Conservation (phyloP, 129 eudicot genomes). For the Flaveria linearis region DNA sequence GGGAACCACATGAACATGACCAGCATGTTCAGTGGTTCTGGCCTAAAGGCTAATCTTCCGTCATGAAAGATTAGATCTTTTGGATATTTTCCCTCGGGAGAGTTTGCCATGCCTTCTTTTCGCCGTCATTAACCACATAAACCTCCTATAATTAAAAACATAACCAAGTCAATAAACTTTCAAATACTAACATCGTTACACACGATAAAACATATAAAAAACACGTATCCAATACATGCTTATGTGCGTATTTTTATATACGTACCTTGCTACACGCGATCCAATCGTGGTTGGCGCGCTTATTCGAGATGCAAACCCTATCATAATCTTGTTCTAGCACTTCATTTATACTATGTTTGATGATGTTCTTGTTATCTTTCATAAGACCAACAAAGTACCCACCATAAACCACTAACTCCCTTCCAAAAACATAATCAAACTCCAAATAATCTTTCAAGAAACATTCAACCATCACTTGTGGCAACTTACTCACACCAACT, state of each 20-base stretch:
- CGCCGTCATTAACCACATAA: constrained; percentile 46
- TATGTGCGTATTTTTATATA: not conserved
- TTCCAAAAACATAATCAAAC: constrained; percentile 60
- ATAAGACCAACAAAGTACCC: constrained; percentile 61
- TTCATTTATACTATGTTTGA: constrained; percentile 16
- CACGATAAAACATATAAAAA: not conserved
- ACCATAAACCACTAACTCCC: constrained; percentile 47
- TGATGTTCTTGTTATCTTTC: constrained; percentile 41
- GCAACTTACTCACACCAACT: constrained; percentile 65
- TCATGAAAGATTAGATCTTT: constrained; percentile 69
- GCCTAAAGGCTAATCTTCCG: constrained; percentile 70
- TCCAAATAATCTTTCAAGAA: constrained; percentile 73
- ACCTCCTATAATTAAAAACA: constrained; percentile 43
- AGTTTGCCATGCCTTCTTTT: constrained; percentile 39
- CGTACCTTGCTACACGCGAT: constrained; percentile 55
- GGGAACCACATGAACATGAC: constrained; percentile 73
- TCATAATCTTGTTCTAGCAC: constrained; percentile 24
- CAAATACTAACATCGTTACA: not conserved
- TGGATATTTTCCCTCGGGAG: constrained; percentile 56
- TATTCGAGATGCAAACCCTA: constrained; percentile 32
- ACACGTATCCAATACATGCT: not conserved
- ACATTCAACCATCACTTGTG: constrained; percentile 73
- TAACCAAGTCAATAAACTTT: not conserved
- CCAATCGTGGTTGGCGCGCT: constrained; percentile 29
- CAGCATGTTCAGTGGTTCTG: constrained; percentile 48